Evolutionary conservation across 768 basidiomycete genomes (phyloP), one percentile per base, ranked within the genome.

Genomic region (Imleria badia): DNA sequence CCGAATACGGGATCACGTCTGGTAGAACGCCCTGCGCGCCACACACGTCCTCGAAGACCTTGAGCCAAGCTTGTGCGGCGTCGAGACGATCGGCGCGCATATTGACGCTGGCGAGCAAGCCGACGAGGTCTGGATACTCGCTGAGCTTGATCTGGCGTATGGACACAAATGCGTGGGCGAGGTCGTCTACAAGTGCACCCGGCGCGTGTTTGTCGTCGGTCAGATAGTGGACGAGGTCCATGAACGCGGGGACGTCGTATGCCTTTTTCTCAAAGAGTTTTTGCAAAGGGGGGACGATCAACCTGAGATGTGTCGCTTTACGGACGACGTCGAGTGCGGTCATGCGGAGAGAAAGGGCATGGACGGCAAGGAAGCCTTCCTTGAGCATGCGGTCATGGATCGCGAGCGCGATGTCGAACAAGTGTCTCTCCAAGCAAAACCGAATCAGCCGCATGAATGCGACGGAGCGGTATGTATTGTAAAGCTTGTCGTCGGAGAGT

Each of bases 301-400:
- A 60, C 26, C 26, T n/a, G 31, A 31, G 20, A 4, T 39, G 40
- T 8, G 31, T 58, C 22, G 60, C 50, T 14, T 34, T 29, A 1
- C 51, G 52, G 19, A 64, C 44, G 23, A 77, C 46, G 19, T 62
- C 47, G 35, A 77, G 62, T 0, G 75, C 73, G 13, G 74, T 51
- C 60, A 83, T 73, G 46, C 73, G 74, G 9, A 77, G 73, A 46
- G 76, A 68, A 14, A 80, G 70, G 14, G 71, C 50, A 8, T 69
- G 54, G 14, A 74, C 62, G 1, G 77, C 71, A 2, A 75, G 46
- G 39, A 80, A 69, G 10, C 75, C 74, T 17, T 75, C 72, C 1
- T 67, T 61, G 19, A 63, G 55, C 76, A 84, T 79, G 17, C 73
- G 71, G 9, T 70, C 59, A 59, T 80, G 75, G 12, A 82, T 64